These are phyloP conservation scores for Backusella circina DNA, from an alignment of 192 early-diverging fungal genomes.

Conservation along the genomic window DNA sequence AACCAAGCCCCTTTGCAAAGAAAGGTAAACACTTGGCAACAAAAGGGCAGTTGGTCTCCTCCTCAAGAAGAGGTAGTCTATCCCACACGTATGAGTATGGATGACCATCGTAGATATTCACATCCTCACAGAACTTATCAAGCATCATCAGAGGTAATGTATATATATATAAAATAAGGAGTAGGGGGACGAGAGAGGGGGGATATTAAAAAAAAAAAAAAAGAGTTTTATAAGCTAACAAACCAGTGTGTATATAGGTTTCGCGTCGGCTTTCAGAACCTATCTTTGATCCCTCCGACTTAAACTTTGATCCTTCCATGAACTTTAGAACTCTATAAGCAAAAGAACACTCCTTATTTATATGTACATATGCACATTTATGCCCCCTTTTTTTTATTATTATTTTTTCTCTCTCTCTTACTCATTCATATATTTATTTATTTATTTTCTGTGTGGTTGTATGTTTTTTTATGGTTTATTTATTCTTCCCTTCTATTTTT, in stretches of 20 bases:
- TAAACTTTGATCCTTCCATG: neutral
- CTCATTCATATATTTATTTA: neutral
- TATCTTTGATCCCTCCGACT: conserved; percentile 12
- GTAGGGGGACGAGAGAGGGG: neutral
- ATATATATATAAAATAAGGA: neutral
- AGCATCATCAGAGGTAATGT: conserved; percentile 10
- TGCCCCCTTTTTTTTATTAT: neutral
- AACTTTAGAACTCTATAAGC: neutral
- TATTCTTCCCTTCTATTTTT: neutral
- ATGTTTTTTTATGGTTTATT: neutral
- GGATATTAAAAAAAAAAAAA: neutral
- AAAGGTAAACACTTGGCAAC: neutral
- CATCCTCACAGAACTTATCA: neutral
- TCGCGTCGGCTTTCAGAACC: conserved; percentile 20
- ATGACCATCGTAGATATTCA: conserved; percentile 4
- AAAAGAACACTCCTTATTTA: neutral
- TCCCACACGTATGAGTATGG: neutral
- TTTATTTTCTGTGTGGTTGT: neutral
- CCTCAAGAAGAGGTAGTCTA: neutral
- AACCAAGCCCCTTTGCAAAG: neutral
- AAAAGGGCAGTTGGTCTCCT: neutral
- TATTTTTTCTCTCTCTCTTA: neutral
- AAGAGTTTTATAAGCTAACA: neutral
- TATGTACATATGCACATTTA: neutral
- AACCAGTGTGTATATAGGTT: neutral